phyloP scores from a whole-genome alignment of 2,329 filamentous ascomycete genomes.

The Amylocarpus encephaloides region DNA sequence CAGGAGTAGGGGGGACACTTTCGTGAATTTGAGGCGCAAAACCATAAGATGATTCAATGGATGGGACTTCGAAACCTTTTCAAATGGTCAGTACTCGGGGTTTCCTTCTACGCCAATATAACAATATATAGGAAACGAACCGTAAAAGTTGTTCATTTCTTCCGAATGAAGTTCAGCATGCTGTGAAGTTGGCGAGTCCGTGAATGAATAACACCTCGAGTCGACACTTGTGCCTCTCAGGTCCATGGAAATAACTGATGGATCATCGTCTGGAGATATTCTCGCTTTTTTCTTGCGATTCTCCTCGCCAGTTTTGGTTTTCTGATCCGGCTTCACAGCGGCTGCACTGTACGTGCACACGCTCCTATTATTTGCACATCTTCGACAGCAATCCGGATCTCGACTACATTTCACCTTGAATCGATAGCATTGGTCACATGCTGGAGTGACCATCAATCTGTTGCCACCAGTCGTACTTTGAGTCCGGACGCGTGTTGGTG shows the following conservation, averaged over 20 bases:
- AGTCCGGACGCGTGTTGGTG: constrained; percentile 1
- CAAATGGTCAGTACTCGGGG: neutral
- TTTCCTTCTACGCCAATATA: neutral
- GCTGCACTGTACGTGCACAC: constrained; percentile 7
- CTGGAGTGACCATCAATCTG: constrained; percentile 2
- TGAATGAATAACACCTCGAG: constrained; percentile 2
- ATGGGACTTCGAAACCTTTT: constrained; percentile 1
- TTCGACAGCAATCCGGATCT: constrained; percentile 6
- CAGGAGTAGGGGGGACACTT: neutral
- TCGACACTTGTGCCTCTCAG: neutral
- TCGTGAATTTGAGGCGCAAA: neutral
- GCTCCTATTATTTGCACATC: constrained; percentile 6
- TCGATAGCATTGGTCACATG: constrained; percentile 8
- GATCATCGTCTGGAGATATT: neutral
- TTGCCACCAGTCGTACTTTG: constrained; percentile 3
- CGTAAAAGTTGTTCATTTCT: constrained; percentile 2
- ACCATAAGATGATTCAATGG: neutral
- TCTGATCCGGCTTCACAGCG: neutral
- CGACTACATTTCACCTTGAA: constrained; percentile 9
- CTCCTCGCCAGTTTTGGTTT: neutral
- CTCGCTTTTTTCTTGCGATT: neutral
- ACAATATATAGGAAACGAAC: neutral
- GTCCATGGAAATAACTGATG: neutral
- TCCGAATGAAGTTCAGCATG: neutral
- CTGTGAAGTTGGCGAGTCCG: constrained; percentile 1